A percentile compares a stretch with the other conserved stretches of the same genome.
Conservation (phyloP, 306 rosid species). For the Sechiopsis laciniata region DNA sequence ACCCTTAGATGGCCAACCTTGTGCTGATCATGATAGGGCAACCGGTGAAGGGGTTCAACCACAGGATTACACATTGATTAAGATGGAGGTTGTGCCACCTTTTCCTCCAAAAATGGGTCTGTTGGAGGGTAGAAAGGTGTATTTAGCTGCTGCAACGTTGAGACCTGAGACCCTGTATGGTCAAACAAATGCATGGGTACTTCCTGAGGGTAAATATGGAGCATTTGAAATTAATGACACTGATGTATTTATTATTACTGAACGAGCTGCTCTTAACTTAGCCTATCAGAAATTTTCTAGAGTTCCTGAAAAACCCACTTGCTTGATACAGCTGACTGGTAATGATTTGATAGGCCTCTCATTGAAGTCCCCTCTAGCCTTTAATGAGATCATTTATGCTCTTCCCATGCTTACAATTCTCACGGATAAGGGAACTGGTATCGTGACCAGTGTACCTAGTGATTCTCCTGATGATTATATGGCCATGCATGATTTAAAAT, state of each 20-base stretch:
- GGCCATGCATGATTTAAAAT: conserved; percentile 79
- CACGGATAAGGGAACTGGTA: conserved; percentile 92
- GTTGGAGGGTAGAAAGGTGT: conserved; percentile 70
- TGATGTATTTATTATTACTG: conserved; percentile 59
- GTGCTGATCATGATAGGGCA: conserved; percentile 97
- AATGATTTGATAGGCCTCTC: conserved; percentile 87
- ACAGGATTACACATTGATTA: conserved; percentile 79
- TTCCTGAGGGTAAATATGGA: conserved; percentile 89
- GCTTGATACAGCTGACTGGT: conserved; percentile 72
- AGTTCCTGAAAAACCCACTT: conserved; percentile 61
- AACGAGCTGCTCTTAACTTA: conserved; percentile 81
- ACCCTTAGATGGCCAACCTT: conserved; percentile 89
- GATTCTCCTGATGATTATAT: conserved; percentile 96
- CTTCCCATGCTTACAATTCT: conserved; percentile 92
- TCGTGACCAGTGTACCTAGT: conserved; percentile 92
- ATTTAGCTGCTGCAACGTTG: conserved; percentile 80
- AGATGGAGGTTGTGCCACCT: conserved; percentile 78
- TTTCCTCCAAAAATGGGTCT: conserved; percentile 55
- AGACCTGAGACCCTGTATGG: conserved; percentile 99
- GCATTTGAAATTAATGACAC: conserved; percentile 76
- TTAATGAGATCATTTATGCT: conserved; percentile 65
- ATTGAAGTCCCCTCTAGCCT: conserved; percentile 68
- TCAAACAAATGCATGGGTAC: conserved; percentile 94
- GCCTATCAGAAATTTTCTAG: conserved; percentile 73
- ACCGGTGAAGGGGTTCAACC: conserved; percentile 97